phyloP scores from a whole-genome alignment of 331 rosid genomes.

The Stylosanthes scabra region DNA sequence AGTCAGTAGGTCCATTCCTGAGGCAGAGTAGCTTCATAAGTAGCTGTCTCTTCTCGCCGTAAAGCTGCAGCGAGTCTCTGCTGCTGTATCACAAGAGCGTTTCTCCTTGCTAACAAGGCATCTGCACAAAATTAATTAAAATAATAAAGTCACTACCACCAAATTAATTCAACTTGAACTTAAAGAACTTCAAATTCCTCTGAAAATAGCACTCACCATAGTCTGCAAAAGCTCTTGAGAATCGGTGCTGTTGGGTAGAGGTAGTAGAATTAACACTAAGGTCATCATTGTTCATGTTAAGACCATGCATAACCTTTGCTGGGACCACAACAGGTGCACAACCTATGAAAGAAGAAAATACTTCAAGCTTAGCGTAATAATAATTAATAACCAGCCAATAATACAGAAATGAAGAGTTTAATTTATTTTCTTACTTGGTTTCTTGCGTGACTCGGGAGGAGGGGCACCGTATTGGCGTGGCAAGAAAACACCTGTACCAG shows the following conservation, averaged over 20 bases:
- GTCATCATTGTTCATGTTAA: conserved; percentile 46
- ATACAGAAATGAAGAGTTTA: too few relatives aligned
- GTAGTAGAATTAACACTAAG: background rate
- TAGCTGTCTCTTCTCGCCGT: conserved; percentile 53
- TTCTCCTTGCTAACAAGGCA: conserved; percentile 57
- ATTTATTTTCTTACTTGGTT: conserved; percentile 51
- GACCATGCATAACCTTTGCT: conserved; percentile 40
- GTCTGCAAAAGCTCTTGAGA: conserved; percentile 38
- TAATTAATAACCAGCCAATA: too few relatives aligned
- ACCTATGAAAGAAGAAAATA: conserved; percentile 9
- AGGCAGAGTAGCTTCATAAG: conserved; percentile 69
- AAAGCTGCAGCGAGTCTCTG: conserved; percentile 37
- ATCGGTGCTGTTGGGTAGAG: conserved; percentile 16
- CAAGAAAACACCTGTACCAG: conserved; percentile 92
- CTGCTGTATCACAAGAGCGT: conserved; percentile 52
- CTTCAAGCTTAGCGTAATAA: too few relatives aligned
- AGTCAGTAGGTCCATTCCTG: conserved; percentile 89
- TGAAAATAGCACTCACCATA: conserved; percentile 68
- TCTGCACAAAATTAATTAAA: conserved; percentile 41
- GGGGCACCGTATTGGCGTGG: conserved; percentile 73
- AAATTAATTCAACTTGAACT: too few relatives aligned
- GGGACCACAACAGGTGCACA: conserved; percentile 48
- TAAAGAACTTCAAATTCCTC: too few relatives aligned
- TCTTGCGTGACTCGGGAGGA: conserved; percentile 59
- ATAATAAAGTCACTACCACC: background rate